Evolutionary conservation across 31 red algal species (phyloP), one percentile per base, ranked within the genome.

Genomic region (Asparagopsis taxiformis): DNA sequence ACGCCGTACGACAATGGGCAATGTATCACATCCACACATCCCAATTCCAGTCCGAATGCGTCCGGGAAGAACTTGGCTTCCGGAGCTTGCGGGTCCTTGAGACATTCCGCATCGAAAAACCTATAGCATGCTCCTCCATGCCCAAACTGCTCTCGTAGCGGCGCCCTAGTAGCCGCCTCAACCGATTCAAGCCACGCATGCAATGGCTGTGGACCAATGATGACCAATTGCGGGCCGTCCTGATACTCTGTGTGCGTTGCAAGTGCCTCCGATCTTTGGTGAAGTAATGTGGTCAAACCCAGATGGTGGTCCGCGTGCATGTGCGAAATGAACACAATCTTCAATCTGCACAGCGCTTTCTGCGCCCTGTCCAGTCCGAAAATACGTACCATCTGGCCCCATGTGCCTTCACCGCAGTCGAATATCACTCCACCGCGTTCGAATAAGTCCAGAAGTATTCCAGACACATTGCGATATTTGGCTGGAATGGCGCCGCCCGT

Each of bases 301-400:
- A 99, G 83, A 62, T 99, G 95, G 55, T 99, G 95, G 66, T 99
- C 95, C 0, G 95, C 95, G 62, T 99, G 95, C 79, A 94, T 91
- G 68, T 99, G 95, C 26, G 95, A 99, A 33, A 99, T 82, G 31
- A 77, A 99, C 1, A 99, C 65, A 35, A 89, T 57, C 23, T 75
- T 77, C 15, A 90, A 28, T 3, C 21, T 28, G 8, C 41, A 63
- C 6, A 98, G 29, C 7, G 56, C 34, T 5, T 53, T 24, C 29
- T 77, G 34, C 9, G 86, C 72, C 17, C 59, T 53, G 11, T 73
- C 63, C 6, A 61, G 44, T 0, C 94, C 94, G 50, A 97, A 80
- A 13, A 70, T 50, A 41, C 88, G 82, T 16, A 93, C 61, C 73
- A 99, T 55, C 71, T 99, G 95, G 63, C 95, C 95, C 72, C 73